A percentile compares a stretch with the other conserved stretches of the same genome.
Evolutionary conservation across 148 eudicot species (phyloP).

Genomic region (Spergularia marina): DNA sequence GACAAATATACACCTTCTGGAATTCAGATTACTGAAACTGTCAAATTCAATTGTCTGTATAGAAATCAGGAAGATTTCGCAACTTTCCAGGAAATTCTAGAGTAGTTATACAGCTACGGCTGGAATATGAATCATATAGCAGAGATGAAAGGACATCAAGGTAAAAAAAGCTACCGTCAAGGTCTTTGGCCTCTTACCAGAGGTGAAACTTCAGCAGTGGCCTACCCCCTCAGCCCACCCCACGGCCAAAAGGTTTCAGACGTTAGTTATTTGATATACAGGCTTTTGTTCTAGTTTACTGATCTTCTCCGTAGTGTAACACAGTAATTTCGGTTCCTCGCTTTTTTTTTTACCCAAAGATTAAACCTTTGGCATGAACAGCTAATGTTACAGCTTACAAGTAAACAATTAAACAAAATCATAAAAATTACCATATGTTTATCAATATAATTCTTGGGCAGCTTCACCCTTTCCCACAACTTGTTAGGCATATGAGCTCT

Average conservation of each 20-base stretch:
- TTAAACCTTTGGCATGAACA: background rate
- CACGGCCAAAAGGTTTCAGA: too few relatives aligned
- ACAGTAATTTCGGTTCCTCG: background rate
- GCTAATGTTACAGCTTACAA: background rate
- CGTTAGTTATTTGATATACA: too few relatives aligned
- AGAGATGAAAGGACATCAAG: background rate
- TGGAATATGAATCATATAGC: background rate
- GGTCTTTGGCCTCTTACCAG: too few relatives aligned
- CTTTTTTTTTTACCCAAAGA: background rate
- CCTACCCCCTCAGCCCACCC: too few relatives aligned
- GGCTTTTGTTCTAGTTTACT: too few relatives aligned
- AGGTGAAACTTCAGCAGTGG: too few relatives aligned
- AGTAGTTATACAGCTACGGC: background rate
- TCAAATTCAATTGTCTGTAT: background rate
- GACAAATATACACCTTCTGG: too few relatives aligned
- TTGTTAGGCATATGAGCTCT: slow-evolving; percentile 99
- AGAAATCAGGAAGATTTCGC: background rate
- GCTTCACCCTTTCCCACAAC: slow-evolving; percentile 89
- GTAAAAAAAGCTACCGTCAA: too few relatives aligned
- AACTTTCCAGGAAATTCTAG: too few relatives aligned
- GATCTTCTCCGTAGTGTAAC: too few relatives aligned
- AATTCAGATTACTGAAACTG: background rate
- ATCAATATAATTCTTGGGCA: slow-evolving; percentile 86
- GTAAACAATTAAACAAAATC: background rate
- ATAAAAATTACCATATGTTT: slow-evolving; percentile 68